phyloP scores from a whole-genome alignment of 2,329 filamentous ascomycete genomes.

The Botrytis hyacinthi region DNA sequence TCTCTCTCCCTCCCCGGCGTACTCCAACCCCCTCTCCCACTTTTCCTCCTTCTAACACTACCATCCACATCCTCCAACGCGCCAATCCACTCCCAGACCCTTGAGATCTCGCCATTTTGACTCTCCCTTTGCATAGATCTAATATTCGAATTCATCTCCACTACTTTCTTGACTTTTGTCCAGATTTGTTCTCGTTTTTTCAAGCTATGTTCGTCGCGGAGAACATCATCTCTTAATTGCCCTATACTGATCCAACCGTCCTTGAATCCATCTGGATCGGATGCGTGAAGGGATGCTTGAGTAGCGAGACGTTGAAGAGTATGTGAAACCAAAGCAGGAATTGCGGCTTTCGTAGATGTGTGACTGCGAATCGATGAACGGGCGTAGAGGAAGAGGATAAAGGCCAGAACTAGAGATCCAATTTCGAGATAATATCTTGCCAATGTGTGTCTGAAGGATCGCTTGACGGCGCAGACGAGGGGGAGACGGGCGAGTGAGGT shows the following conservation, averaged over 20 bases:
- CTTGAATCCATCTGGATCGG: slow-evolving; percentile 58
- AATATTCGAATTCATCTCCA: slow-evolving; percentile 93
- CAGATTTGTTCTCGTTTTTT: slow-evolving; percentile 77
- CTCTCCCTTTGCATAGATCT: slow-evolving; percentile 70
- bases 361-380: slow-evolving; percentile 62
- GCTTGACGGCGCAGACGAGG: slow-evolving; percentile 75
- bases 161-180: slow-evolving; percentile 76
- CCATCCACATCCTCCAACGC: slow-evolving; percentile 44
- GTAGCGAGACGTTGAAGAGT: slow-evolving; percentile 79
- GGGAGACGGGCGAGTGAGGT: slow-evolving; percentile 89
- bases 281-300: slow-evolving; percentile 77
- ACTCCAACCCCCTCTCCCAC: slow-evolving; percentile 44
- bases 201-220: slow-evolving; percentile 76
- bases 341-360: slow-evolving; percentile 60
- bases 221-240: slow-evolving; percentile 86
- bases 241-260: slow-evolving; percentile 84
- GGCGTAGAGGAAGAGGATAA: slow-evolving; percentile 58
- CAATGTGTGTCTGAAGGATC: slow-evolving; percentile 76
- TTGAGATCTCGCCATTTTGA: slow-evolving; percentile 61
- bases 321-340: slow-evolving; percentile 81
- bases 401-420: slow-evolving; percentile 59
- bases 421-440: slow-evolving; percentile 84
- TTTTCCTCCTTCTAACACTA: slow-evolving; percentile 48
- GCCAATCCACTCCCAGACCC: slow-evolving; percentile 70
- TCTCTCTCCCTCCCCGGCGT: slow-evolving; percentile 24